phyloP scores from a whole-genome alignment of 148 eudicot species.

The Selenicereus undatus region DNA sequence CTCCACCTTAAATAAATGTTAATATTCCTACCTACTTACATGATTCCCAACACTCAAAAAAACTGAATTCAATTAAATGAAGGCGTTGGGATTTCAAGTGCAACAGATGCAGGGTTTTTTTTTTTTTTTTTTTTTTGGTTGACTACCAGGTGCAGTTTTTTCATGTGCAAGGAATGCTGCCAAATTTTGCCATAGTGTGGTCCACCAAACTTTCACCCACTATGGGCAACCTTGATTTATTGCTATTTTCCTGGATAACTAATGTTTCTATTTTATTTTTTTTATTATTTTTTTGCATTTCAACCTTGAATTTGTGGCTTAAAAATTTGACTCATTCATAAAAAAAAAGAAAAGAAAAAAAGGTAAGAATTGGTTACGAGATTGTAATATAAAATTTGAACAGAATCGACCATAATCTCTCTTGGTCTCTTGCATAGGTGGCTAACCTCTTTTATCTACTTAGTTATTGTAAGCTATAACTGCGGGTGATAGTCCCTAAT shows the following conservation, averaged over 20 bases:
- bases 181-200: neutral
- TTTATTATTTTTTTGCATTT: neutral
- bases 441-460: neutral
- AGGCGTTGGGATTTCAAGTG: neutral
- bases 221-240: conserved; percentile 3
- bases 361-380: neutral
- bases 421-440: too few relatives aligned
- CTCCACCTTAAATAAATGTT: neutral
- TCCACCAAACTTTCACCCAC: conserved; percentile 17
- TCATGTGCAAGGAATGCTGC: neutral
- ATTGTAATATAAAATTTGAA: neutral
- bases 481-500: too few relatives aligned
- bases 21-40: conserved; percentile 1
- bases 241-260: neutral
- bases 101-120: neutral
- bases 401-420: neutral
- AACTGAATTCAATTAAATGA: neutral
- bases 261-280: too few relatives aligned
- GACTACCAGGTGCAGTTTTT: neutral
- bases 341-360: neutral
- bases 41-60: neutral
- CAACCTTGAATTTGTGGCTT: neutral
- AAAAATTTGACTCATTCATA: neutral
- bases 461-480: neutral
- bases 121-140: too few relatives aligned